Conservation (phyloP, 2,329 filamentous ascomycete genomes). For the Orbilia quercus region DNA sequence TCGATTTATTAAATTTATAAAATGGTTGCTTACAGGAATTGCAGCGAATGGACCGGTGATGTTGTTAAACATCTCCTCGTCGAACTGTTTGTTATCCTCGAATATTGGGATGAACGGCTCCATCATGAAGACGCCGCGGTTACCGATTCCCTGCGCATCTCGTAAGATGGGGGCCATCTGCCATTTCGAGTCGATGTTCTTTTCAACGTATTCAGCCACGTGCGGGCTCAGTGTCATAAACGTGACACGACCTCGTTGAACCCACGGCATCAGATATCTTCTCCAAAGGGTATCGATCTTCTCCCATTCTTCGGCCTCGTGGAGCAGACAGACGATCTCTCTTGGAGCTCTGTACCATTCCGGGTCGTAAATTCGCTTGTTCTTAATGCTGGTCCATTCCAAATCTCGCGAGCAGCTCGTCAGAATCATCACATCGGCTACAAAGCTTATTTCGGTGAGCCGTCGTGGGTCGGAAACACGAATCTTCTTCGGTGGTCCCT, state of each 20-base stretch:
- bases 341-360: slow-evolving; percentile 52
- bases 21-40: slow-evolving; percentile 53
- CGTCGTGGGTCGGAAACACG: slow-evolving; percentile 39
- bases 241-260: slow-evolving; percentile 58
- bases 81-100: slow-evolving; percentile 41
- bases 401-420: slow-evolving; percentile 54
- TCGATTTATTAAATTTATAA: too few species aligned
- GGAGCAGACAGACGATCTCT: slow-evolving; percentile 54
- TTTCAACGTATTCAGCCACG: slow-evolving; percentile 58
- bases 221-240: slow-evolving; percentile 60
- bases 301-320: slow-evolving; percentile 54
- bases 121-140: slow-evolving; percentile 43
- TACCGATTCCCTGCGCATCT: slow-evolving; percentile 34
- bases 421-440: slow-evolving; percentile 55
- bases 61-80: slow-evolving; percentile 38
- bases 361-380: slow-evolving; percentile 47
- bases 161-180: slow-evolving; percentile 40
- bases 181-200: slow-evolving; percentile 57
- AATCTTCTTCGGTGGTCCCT: slow-evolving; percentile 8
- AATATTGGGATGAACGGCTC: slow-evolving; percentile 48
- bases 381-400: slow-evolving; percentile 49
- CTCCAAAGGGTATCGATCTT: slow-evolving; percentile 30
- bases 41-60: slow-evolving; percentile 54
- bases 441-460: slow-evolving; percentile 49
- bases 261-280: slow-evolving; percentile 56